phyloP scores from a whole-genome alignment of 257 asterid genomes.

The Solanum chmielewskii region DNA sequence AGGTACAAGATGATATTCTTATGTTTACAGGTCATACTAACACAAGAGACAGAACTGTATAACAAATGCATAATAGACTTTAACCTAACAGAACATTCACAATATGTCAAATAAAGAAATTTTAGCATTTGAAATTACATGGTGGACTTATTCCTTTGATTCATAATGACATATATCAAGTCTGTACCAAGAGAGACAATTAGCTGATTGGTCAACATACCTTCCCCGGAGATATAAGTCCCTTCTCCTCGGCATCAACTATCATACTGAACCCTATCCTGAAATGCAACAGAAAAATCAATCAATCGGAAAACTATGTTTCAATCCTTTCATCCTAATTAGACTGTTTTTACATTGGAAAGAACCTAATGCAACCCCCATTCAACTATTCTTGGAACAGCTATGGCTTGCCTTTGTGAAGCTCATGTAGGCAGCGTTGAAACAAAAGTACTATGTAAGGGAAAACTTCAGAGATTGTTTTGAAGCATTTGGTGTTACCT shows the following conservation, averaged over 20 bases:
- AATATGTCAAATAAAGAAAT: neutral
- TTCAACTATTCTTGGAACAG: neutral
- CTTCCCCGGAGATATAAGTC: conserved; percentile 86
- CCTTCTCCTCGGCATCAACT: conserved; percentile 82
- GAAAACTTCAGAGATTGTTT: neutral
- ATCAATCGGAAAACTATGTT: neutral
- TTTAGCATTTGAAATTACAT: neutral
- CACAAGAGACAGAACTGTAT: neutral
- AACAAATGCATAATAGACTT: neutral
- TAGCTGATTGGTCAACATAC: conserved; percentile 24
- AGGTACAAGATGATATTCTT: neutral
- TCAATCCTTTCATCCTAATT: neutral
- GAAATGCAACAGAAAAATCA: conserved; percentile 19
- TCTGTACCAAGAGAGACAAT: neutral
- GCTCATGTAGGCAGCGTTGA: neutral
- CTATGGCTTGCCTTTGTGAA: neutral
- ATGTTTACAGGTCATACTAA: neutral
- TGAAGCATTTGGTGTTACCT: neutral
- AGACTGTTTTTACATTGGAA: neutral
- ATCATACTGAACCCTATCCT: conserved; percentile 96
- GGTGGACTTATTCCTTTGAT: neutral
- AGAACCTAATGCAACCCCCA: neutral
- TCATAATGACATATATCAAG: neutral
- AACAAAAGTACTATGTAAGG: neutral
- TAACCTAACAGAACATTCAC: neutral